Evolutionary conservation across 345 rosid genomes (phyloP), one percentile per base, ranked within the genome.

Genomic region (Erucastrum elatum): DNA sequence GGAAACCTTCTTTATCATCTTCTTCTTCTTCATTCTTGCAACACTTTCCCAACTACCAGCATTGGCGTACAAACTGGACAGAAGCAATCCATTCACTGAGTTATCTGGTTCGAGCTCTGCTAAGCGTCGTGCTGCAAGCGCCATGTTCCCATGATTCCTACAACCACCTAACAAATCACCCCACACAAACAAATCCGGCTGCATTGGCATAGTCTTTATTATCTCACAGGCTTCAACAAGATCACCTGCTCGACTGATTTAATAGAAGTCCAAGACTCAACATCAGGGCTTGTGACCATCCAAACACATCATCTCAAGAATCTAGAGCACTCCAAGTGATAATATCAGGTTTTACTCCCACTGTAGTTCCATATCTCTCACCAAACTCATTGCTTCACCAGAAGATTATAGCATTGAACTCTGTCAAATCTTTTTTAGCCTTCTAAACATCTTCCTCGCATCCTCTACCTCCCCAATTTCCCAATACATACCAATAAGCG

Each of bases 381-480:
- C 86, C 81, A 94, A 85, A 68, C 17, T 66, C 80, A 87, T 66
- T 25, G 87, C 98, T 69, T 88, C 82, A 13, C 97, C 94, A 0
- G n/a, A 90, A 88, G 72, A 90, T 83, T 89, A 94, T 64, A 66
- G 91, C 90, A 74, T 92, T 90, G 81, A 88, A 81, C 4, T 86
- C 80, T 30, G 86, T 92, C 81, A 88, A 74, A 84, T 94, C 94
- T 10, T 60, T 15, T 58, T 58, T 2, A 25, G 29, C 12, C 10
- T 27, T 29, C 17, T 8, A 41, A 37, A 37, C 11, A 34, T 8
- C 37, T 34, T 34, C 6, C 37, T 34, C 37, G 7, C 37, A 34
- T 34, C 8, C 37, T 34, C 37, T 7, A 34, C 37, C 37, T 34
- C 8, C 37, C 37, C 37, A 34, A 34, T 5, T 8, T 34, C 7